Evolutionary conservation across 176 grass and related monocot genomes (phyloP).

Genomic region (Saccharum officinarum): DNA sequence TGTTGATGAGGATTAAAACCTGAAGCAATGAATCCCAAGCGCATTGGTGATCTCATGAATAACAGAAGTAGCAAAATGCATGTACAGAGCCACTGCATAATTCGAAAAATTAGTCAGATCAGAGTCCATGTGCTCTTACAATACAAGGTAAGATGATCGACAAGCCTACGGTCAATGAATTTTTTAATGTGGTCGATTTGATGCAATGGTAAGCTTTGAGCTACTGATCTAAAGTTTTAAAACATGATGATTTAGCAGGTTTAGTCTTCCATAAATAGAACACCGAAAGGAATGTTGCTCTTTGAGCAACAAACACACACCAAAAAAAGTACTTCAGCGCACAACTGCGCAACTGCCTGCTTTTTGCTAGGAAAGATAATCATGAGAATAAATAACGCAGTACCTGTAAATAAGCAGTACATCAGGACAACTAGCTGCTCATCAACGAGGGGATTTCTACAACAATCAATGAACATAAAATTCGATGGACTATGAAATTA

Average conservation of each 20-base stretch:
- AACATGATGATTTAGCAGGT: conserved; percentile 5
- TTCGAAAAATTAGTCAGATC: conserved; percentile 15
- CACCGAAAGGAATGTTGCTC: background rate
- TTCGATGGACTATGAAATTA: conserved; percentile 19
- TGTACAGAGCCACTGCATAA: conserved; percentile 75
- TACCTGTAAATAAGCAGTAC: conserved; percentile 91
- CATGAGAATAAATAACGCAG: conserved; percentile 30
- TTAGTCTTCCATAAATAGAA: conserved; percentile 4
- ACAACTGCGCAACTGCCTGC: background rate
- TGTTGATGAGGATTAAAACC: conserved; percentile 37
- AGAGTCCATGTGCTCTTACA: background rate
- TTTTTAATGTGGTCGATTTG: background rate
- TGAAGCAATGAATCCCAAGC: conserved; percentile 96
- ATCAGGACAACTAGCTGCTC: conserved; percentile 87
- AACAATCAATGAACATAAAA: conserved; percentile 31
- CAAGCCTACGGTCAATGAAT: background rate
- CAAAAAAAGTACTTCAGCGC: background rate
- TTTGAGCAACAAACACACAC: background rate
- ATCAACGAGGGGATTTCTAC: conserved; percentile 82
- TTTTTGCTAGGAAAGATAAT: too few relatives aligned
- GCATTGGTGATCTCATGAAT: conserved; percentile 96
- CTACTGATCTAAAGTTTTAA: background rate
- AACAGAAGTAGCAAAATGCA: conserved; percentile 97
- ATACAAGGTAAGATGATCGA: background rate
- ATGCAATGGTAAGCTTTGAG: background rate